Evolutionary conservation across 2,329 filamentous ascomycete species (phyloP).

Genomic region (Neocucurbitaria cava): DNA sequence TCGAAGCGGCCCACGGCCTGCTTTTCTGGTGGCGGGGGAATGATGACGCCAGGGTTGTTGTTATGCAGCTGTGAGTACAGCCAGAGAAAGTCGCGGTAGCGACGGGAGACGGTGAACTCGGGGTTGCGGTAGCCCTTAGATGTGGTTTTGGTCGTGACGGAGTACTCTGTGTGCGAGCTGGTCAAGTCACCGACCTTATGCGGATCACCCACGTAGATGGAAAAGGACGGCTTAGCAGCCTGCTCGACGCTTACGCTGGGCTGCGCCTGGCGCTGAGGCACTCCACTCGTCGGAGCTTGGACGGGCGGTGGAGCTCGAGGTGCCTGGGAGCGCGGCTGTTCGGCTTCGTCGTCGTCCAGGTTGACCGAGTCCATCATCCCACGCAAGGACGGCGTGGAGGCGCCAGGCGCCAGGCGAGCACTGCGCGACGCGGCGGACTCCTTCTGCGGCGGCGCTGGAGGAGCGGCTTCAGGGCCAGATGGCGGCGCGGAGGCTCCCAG

Average conservation of each 20-base stretch:
- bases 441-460: constrained; percentile 71
- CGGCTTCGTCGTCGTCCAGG: constrained; percentile 70
- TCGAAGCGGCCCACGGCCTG: constrained; percentile 97
- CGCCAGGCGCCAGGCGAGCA: constrained; percentile 61
- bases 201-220: constrained; percentile 92
- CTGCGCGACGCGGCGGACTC: constrained; percentile 61
- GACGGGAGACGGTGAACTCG: constrained; percentile 90
- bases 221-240: constrained; percentile 88
- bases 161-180: constrained; percentile 97
- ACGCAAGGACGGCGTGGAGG: constrained; percentile 57
- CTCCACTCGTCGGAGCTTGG: constrained; percentile 58
- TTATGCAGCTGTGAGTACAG: constrained; percentile 93
- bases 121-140: constrained; percentile 94
- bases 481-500: constrained; percentile 70
- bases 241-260: constrained; percentile 92
- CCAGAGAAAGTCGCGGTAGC: constrained; percentile 98
- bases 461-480: constrained; percentile 63
- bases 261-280: constrained; percentile 61
- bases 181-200: constrained; percentile 98
- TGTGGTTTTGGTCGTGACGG: constrained; percentile 92
- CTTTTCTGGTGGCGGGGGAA: constrained; percentile 96
- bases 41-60: constrained; percentile 93
- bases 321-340: constrained; percentile 53
- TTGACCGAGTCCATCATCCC: constrained; percentile 71
- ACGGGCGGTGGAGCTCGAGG: constrained; percentile 71